Evolutionary conservation across 768 basidiomycete species (phyloP).

Genomic region (Hygrocybe coccinea): DNA sequence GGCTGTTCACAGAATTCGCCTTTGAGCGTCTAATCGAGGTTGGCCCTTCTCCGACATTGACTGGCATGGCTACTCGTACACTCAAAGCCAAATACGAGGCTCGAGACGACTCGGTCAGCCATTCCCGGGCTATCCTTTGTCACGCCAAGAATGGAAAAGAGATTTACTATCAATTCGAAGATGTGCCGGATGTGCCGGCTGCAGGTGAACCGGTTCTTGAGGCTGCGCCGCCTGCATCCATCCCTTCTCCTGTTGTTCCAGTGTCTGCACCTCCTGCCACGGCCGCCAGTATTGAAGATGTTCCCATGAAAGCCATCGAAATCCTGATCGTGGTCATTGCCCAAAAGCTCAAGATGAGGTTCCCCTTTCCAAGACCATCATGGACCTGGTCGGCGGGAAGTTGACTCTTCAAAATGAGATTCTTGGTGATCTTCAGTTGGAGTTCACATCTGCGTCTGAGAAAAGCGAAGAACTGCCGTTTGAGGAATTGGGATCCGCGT

Average conservation of each 20-base stretch:
- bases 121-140: slow-evolving; percentile 77
- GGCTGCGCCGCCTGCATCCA: slow-evolving; percentile 30
- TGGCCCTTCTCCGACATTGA: too few species aligned
- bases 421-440: slow-evolving; percentile 91
- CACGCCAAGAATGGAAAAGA: slow-evolving; percentile 88
- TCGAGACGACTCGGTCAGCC: slow-evolving; percentile 78
- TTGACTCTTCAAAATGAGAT: slow-evolving; percentile 99
- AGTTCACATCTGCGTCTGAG: slow-evolving; percentile 92
- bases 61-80: slow-evolving; percentile 88
- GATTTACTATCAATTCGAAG: too few species aligned
- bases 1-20: slow-evolving; percentile 76
- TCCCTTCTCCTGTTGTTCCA: slow-evolving; percentile 37
- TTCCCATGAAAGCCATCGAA: slow-evolving; percentile 85
- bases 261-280: slow-evolving; percentile 50
- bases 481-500: slow-evolving; percentile 86
- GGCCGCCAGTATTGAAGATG: slow-evolving; percentile 79
- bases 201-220: slow-evolving; percentile 36
- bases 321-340: slow-evolving; percentile 85
- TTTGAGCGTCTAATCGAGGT: slow-evolving; percentile 95
- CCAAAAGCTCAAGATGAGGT: slow-evolving; percentile 96
- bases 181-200: slow-evolving; percentile 53
- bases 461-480: slow-evolving; percentile 97
- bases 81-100: slow-evolving; percentile 91
- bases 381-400: slow-evolving; percentile 97
- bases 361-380: slow-evolving; percentile 89